Evolutionary conservation across 768 basidiomycete species (phyloP).

Genomic region (Kwoniella pini): DNA sequence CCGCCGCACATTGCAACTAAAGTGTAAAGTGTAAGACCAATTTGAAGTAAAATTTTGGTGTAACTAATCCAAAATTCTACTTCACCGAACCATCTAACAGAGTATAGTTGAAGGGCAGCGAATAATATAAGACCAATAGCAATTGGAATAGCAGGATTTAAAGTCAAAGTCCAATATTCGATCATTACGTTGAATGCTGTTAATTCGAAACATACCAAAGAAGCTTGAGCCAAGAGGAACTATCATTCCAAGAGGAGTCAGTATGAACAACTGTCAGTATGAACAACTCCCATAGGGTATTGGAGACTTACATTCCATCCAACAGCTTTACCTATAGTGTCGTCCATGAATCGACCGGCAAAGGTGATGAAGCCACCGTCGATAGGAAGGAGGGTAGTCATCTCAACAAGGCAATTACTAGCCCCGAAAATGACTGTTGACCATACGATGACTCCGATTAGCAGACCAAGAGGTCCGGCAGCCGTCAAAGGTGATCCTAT

Average conservation of each 20-base stretch:
- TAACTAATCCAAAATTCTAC: constrained; percentile 30
- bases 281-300: no score
- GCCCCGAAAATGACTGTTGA: constrained; percentile 16
- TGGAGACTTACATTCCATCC: constrained; percentile 44
- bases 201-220: constrained; percentile 28
- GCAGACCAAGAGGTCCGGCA: constrained; percentile 26
- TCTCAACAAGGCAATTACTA: constrained; percentile 26
- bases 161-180: constrained; percentile 21
- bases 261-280: no score
- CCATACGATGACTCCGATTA: constrained; percentile 31
- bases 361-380: constrained; percentile 29
- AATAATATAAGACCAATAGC: constrained; percentile 13
- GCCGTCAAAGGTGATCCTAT: constrained; percentile 24
- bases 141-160: constrained; percentile 52
- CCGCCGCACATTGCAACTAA: constrained; percentile 57
- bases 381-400: constrained; percentile 26
- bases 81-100: constrained; percentile 23
- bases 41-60: constrained; percentile 58
- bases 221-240: constrained; percentile 10
- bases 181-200: constrained; percentile 29
- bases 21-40: constrained; percentile 62
- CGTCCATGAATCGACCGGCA: constrained; percentile 23
- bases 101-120: constrained; percentile 14
- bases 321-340: constrained; percentile 24
- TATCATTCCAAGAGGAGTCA: neutral